Percentiles rank a stretch among this genome's conserved stretches.
Conservation (phyloP, 441 rosid genomes). For the Iberis amara region DNA sequence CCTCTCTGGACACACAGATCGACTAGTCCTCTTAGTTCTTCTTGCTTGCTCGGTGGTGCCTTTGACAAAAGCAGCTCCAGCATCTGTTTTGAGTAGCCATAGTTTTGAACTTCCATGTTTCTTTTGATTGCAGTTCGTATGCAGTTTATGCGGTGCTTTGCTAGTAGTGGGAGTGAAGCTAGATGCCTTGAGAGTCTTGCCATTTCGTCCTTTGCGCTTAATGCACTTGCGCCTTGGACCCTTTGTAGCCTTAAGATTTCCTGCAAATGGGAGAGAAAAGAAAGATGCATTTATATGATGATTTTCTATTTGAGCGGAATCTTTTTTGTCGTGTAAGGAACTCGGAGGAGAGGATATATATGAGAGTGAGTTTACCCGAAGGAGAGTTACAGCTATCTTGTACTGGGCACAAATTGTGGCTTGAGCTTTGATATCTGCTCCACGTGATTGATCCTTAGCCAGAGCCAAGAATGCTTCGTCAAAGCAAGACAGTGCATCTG, state of each 20-base stretch:
- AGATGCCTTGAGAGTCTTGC: conserved; percentile 90
- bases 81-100: conserved; percentile 89
- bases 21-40: conserved; percentile 74
- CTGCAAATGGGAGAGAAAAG: conserved; percentile 32
- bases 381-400: conserved; percentile 90
- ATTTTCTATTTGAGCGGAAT: not conserved
- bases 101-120: conserved; percentile 98
- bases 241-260: conserved; percentile 85
- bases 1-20: conserved; percentile 95
- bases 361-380: conserved; percentile 46
- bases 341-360: not conserved
- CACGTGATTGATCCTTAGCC: conserved; percentile 93
- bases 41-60: conserved; percentile 91
- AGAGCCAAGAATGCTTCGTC: conserved; percentile 96
- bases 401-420: conserved; percentile 97
- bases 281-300: conserved; percentile 3
- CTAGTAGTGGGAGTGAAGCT: conserved; percentile 82
- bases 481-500: conserved; percentile 94
- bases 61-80: conserved; percentile 88
- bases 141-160: conserved; percentile 94
- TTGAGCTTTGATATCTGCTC: conserved; percentile 93
- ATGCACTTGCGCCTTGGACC: conserved; percentile 86
- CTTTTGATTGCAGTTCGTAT: conserved; percentile 89
- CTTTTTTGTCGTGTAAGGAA: not conserved
- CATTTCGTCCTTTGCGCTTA: conserved; percentile 98